phyloP scores from a whole-genome alignment of 441 rosid species.

The Croton setiger region DNA sequence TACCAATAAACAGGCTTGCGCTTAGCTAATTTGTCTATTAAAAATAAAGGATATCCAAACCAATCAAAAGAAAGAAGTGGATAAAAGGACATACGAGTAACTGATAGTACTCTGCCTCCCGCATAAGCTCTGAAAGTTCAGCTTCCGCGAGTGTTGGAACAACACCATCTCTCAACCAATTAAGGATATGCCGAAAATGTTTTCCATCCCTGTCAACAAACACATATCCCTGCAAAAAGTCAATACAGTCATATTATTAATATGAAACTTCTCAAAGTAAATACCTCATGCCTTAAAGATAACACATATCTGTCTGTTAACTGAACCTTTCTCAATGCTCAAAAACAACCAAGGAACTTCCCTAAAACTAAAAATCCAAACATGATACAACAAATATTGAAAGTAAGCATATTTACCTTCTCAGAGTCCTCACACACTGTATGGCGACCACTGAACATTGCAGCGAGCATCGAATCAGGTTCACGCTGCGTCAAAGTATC shows the following conservation, averaged over 20 bases:
- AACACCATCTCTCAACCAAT: conserved; percentile 91
- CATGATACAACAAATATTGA: not conserved
- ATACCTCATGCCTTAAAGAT: not conserved
- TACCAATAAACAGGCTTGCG: not conserved
- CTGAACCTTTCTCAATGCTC: not conserved
- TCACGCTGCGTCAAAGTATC: conserved; percentile 86
- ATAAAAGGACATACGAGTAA: conserved; percentile 50
- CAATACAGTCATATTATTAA: not conserved
- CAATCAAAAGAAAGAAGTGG: not conserved
- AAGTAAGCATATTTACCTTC: conserved; percentile 32
- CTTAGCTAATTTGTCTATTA: not conserved
- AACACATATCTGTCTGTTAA: too few species aligned
- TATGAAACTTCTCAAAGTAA: not conserved
- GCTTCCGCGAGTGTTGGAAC: conserved; percentile 57
- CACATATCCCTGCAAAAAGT: conserved; percentile 61
- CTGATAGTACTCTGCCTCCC: conserved; percentile 90
- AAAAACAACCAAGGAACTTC: not conserved
- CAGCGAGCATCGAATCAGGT: conserved; percentile 95
- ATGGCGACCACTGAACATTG: conserved; percentile 91
- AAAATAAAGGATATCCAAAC: not conserved
- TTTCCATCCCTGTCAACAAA: conserved; percentile 91
- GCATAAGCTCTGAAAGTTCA: conserved; percentile 62
- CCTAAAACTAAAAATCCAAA: not conserved
- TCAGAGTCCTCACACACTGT: conserved; percentile 50
- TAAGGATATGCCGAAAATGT: conserved; percentile 79